phyloP scores from a whole-genome alignment of 176 grass and related monocot genomes.

The Thinopyrum elongatum region DNA sequence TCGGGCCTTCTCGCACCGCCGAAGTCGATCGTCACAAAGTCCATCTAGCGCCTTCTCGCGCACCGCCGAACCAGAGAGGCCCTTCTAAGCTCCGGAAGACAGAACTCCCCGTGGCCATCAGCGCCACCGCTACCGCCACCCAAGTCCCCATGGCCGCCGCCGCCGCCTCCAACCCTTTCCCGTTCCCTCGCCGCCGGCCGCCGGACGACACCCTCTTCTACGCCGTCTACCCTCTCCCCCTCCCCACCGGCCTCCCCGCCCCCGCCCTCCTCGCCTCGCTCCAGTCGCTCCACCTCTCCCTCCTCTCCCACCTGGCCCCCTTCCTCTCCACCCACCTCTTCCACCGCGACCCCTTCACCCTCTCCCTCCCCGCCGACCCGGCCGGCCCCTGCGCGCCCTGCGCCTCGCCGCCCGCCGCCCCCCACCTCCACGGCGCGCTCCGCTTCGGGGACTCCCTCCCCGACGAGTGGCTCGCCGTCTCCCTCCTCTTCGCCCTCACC shows the following conservation, averaged over 20 bases:
- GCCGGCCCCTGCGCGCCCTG: constrained; percentile 57
- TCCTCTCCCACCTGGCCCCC: constrained; percentile 46
- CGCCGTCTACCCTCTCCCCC: constrained; percentile 60
- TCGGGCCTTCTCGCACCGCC: no score
- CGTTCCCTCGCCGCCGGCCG: constrained; percentile 34
- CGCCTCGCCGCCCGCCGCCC: constrained; percentile 43
- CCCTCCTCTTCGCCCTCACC: constrained; percentile 73
- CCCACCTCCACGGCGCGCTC: constrained; percentile 78
- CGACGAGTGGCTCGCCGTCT: constrained; percentile 83
- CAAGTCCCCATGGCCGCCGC: constrained; percentile 33
- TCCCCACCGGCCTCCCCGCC: constrained; percentile 33
- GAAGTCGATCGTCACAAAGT: background rate
- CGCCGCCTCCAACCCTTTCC: constrained; percentile 54
- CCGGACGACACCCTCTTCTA: constrained; percentile 95
- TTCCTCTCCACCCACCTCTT: constrained; percentile 65
- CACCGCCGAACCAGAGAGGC: constrained; percentile 5
- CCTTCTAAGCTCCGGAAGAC: background rate
- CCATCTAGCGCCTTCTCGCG: constrained; percentile 25
- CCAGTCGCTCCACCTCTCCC: constrained; percentile 65
- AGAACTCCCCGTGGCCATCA: background rate
- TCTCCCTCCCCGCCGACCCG: constrained; percentile 54
- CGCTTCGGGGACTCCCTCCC: constrained; percentile 78
- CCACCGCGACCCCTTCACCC: constrained; percentile 66
- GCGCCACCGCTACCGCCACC: no score
- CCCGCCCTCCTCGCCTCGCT: constrained; percentile 42